A percentile compares a stretch with the other conserved stretches of the same genome.
Conservation (phyloP, 345 rosid genomes). For the Triadica sebifera region DNA sequence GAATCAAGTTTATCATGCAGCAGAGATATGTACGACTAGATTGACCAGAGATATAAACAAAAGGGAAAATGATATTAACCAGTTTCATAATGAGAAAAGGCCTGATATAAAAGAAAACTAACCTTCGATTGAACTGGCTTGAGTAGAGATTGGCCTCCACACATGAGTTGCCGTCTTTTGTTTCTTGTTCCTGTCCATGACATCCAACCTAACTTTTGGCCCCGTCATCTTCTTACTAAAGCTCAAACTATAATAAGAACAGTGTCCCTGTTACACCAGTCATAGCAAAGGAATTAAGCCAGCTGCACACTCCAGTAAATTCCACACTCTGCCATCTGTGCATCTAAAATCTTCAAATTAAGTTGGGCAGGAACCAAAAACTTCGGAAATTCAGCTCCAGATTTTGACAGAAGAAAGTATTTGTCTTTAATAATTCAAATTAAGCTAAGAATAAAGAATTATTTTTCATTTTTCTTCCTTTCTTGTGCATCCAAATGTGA, state of each 20-base stretch:
- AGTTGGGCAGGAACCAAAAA: no score
- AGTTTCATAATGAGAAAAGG: neutral
- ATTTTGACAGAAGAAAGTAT: neutral
- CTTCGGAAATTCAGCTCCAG: neutral
- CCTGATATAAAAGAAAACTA: slow-evolving; percentile 14
- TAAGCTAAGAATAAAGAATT: neutral
- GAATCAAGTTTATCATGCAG: neutral
- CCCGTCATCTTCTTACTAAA: slow-evolving; percentile 29
- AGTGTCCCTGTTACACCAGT: slow-evolving; percentile 27
- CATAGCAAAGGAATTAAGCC: slow-evolving; percentile 17
- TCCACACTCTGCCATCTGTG: neutral
- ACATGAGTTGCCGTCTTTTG: slow-evolving; percentile 33
- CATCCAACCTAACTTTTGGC: slow-evolving; percentile 19
- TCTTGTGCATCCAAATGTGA: no score
- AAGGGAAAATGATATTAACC: neutral
- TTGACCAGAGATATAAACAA: neutral
- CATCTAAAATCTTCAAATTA: neutral
- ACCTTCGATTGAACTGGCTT: slow-evolving; percentile 51
- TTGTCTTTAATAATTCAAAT: neutral
- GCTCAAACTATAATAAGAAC: slow-evolving; percentile 32
- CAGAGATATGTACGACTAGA: neutral
- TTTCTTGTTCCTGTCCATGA: slow-evolving; percentile 38
- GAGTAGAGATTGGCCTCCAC: slow-evolving; percentile 61
- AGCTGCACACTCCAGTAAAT: slow-evolving; percentile 7
- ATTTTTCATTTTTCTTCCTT: no score